phyloP scores from a whole-genome alignment of 2,329 filamentous ascomycete species.

The Akanthomyces dipterigenus region DNA sequence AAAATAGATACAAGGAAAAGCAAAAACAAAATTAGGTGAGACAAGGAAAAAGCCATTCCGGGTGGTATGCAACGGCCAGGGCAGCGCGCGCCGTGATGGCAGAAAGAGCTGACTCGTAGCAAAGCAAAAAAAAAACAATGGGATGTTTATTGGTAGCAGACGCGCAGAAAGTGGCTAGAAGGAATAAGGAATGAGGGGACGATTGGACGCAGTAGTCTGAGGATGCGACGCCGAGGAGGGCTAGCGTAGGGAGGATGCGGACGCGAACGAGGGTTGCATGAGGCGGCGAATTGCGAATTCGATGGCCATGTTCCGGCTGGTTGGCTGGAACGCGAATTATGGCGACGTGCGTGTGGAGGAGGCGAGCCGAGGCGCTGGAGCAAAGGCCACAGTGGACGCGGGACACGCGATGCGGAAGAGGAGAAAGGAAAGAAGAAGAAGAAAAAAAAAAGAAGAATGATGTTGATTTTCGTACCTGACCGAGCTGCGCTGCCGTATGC shows the following conservation, averaged over 20 bases:
- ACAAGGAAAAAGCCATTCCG: neutral
- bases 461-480: slow-evolving; percentile 65
- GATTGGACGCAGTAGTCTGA: neutral
- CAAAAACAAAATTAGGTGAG: slow-evolving; percentile 8
- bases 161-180: neutral
- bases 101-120: neutral
- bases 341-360: slow-evolving; percentile 1
- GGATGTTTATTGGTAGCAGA: neutral
- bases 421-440: slow-evolving; percentile 14
- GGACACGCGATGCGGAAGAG: slow-evolving; percentile 10
- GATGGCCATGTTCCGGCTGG: neutral
- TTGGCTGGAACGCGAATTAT: slow-evolving; percentile 4
- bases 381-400: neutral
- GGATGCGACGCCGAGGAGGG: neutral
- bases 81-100: neutral
- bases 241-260: neutral
- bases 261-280: neutral
- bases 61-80: neutral
- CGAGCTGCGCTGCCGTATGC: slow-evolving; percentile 75
- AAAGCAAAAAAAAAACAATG: neutral
- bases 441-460: slow-evolving; percentile 13
- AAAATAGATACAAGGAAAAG: slow-evolving; percentile 16
- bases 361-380: neutral
- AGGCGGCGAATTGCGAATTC: neutral
- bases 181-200: slow-evolving; percentile 5